Percentiles rank a stretch among this genome's conserved stretches.
These are phyloP conservation scores for Verticillium nonalfalfae DNA, from an alignment of 2,329 filamentous ascomycete genomes.

Conservation along the genomic window DNA sequence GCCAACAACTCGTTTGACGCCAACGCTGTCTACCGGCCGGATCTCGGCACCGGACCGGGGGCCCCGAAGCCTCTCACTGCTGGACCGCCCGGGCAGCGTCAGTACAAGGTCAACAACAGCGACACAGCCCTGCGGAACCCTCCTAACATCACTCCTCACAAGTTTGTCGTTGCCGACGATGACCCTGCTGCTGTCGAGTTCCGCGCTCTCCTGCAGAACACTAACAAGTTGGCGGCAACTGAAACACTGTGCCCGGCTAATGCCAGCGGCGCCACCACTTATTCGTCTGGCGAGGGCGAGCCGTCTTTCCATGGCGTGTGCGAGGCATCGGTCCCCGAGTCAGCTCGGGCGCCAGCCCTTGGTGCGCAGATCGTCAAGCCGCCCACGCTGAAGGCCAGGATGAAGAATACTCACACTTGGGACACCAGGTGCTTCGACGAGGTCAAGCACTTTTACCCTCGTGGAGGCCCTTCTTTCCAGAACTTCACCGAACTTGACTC, in stretches of 20 bases:
- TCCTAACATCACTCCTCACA: slow-evolving; percentile 16
- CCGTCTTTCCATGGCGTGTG: slow-evolving; percentile 7
- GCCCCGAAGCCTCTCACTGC: slow-evolving; percentile 46
- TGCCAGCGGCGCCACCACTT: not conserved
- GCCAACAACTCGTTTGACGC: not conserved
- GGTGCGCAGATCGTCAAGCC: not conserved
- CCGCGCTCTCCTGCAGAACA: slow-evolving; percentile 14
- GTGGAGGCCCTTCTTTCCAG: slow-evolving; percentile 23
- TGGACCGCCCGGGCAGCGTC: slow-evolving; percentile 47
- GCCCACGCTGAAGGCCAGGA: not conserved
- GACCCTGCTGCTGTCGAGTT: slow-evolving; percentile 12
- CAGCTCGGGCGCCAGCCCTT: not conserved
- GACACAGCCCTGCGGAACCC: slow-evolving; percentile 29
- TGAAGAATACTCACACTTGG: slow-evolving; percentile 4
- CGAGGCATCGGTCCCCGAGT: not conserved
- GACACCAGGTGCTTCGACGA: slow-evolving; percentile 23
- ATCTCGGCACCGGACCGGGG: slow-evolving; percentile 27
- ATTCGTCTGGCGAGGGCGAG: not conserved
- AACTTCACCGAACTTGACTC: slow-evolving; percentile 7
- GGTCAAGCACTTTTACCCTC: slow-evolving; percentile 21
- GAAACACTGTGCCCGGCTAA: not conserved
- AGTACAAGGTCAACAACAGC: slow-evolving; percentile 36
- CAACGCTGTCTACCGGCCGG: slow-evolving; percentile 7
- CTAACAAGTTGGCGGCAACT: slow-evolving; percentile 8
- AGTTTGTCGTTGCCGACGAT: slow-evolving; percentile 15